These are phyloP conservation scores for Geotrichum ghanense DNA, from an alignment of 805 yeast species.

Conservation along the genomic window DNA sequence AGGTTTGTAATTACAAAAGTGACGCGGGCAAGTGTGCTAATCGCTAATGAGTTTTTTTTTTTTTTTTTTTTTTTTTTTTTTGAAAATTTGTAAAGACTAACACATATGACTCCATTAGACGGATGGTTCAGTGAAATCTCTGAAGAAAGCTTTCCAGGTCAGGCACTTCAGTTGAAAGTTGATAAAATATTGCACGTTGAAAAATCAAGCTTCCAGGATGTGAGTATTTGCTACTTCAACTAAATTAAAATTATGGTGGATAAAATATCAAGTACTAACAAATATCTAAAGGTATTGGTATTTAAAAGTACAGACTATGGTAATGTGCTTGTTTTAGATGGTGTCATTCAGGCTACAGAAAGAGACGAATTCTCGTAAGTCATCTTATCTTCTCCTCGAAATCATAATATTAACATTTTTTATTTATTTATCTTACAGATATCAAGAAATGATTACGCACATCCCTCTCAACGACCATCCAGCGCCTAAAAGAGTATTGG, in stretches of 20 bases:
- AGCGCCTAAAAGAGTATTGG: slow-evolving; percentile 85
- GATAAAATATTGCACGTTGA: slow-evolving; percentile 78
- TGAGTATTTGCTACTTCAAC: too few species aligned
- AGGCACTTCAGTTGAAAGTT: slow-evolving; percentile 86
- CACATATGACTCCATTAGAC: slow-evolving; percentile 29
- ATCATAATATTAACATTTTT: neutral
- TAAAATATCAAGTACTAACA: neutral
- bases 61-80: too few species aligned
- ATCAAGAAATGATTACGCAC: slow-evolving; percentile 97
- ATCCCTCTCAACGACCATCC: slow-evolving; percentile 88
- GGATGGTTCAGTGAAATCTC: slow-evolving; percentile 97
- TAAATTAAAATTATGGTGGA: neutral
- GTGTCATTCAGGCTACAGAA: slow-evolving; percentile 92
- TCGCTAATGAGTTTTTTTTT: too few species aligned
- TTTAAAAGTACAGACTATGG: slow-evolving; percentile 92
- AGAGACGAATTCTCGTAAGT: slow-evolving; percentile 79
- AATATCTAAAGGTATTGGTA: slow-evolving; percentile 43
- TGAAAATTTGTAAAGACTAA: neutral
- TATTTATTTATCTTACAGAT: too few species aligned
- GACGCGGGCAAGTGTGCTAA: slow-evolving; percentile 9
- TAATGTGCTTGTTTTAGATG: slow-evolving; percentile 87
- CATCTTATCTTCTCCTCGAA: neutral
- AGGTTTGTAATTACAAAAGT: neutral
- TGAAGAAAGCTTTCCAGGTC: slow-evolving; percentile 98
- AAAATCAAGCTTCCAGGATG: slow-evolving; percentile 85